A percentile compares a stretch with the other conserved stretches of the same genome.
phyloP scores from a whole-genome alignment of 768 basidiomycete species.

The Gymnopilus junonius region DNA sequence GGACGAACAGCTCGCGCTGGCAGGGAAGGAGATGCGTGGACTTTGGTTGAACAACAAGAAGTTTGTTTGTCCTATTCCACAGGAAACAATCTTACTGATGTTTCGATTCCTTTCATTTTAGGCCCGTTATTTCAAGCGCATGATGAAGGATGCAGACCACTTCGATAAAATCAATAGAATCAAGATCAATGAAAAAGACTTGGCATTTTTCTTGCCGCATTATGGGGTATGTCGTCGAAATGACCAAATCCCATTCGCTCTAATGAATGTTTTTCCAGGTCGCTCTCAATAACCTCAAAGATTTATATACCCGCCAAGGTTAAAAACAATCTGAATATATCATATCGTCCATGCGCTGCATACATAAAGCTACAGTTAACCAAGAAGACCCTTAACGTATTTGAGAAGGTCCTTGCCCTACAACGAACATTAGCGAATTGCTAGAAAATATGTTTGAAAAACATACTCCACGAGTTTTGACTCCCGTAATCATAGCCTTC shows the following conservation, averaged over 20 bases:
- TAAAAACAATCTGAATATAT: slow-evolving; percentile 5
- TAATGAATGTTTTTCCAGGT: slow-evolving; percentile 26
- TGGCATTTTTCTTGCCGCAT: slow-evolving; percentile 53
- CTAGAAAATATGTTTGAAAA: slow-evolving; percentile 17
- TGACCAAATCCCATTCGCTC: background rate
- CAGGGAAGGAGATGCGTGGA: slow-evolving; percentile 88
- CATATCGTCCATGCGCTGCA: background rate
- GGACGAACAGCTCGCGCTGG: slow-evolving; percentile 97
- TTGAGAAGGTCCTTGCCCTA: slow-evolving; percentile 73
- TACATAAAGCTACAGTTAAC: slow-evolving; percentile 37
- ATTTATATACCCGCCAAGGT: slow-evolving; percentile 37
- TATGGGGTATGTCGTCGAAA: slow-evolving; percentile 65
- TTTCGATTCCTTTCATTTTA: slow-evolving; percentile 30
- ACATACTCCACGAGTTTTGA: slow-evolving; percentile 77
- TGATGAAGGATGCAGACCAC: slow-evolving; percentile 77
- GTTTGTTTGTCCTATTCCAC: slow-evolving; percentile 34
- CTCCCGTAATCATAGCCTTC: slow-evolving; percentile 76
- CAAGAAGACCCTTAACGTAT: slow-evolving; percentile 72
- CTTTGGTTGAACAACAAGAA: slow-evolving; percentile 94
- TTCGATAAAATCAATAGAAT: slow-evolving; percentile 69
- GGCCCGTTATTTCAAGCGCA: slow-evolving; percentile 88
- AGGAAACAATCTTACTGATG: background rate
- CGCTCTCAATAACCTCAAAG: slow-evolving; percentile 43
- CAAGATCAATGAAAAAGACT: slow-evolving; percentile 63
- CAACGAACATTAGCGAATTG: slow-evolving; percentile 4